These are phyloP conservation scores for Lablab purpureus DNA, from an alignment of 306 rosid species.

Conservation along the genomic window DNA sequence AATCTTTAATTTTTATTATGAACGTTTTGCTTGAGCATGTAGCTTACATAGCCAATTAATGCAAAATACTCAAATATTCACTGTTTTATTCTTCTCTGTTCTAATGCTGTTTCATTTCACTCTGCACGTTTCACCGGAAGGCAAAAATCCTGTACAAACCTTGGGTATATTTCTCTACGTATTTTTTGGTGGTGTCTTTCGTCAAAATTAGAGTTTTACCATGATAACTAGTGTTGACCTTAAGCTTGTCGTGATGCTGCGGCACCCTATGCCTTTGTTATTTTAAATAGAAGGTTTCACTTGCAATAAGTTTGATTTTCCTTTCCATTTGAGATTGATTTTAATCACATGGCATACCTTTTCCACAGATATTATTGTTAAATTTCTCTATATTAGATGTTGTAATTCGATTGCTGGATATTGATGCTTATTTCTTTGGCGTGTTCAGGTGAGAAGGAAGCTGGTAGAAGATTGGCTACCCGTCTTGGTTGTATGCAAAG, in stretches of 20 bases:
- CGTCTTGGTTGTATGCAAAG: constrained; percentile 87
- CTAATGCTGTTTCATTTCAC: too few species aligned
- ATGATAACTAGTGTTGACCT: not conserved
- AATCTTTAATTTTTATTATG: constrained; percentile 5
- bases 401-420: too few species aligned
- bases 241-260: not conserved
- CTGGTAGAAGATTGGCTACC: constrained; percentile 94
- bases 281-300: not conserved
- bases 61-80: constrained; percentile 3
- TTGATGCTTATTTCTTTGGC: constrained; percentile 22
- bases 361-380: too few species aligned
- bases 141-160: not conserved
- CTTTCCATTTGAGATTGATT: too few species aligned
- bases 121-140: not conserved
- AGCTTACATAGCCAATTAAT: constrained; percentile 1
- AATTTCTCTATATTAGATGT: too few species aligned
- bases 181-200: not conserved
- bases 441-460: constrained; percentile 83
- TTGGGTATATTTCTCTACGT: not conserved
- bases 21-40: not conserved
- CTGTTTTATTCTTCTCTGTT: too few species aligned
- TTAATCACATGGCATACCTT: too few species aligned
- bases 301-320: too few species aligned
- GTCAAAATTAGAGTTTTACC: not conserved
- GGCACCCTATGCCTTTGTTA: not conserved